Evolutionary conservation across 2,329 filamentous ascomycete species (phyloP).

Genomic region (Penicillium olsonii): DNA sequence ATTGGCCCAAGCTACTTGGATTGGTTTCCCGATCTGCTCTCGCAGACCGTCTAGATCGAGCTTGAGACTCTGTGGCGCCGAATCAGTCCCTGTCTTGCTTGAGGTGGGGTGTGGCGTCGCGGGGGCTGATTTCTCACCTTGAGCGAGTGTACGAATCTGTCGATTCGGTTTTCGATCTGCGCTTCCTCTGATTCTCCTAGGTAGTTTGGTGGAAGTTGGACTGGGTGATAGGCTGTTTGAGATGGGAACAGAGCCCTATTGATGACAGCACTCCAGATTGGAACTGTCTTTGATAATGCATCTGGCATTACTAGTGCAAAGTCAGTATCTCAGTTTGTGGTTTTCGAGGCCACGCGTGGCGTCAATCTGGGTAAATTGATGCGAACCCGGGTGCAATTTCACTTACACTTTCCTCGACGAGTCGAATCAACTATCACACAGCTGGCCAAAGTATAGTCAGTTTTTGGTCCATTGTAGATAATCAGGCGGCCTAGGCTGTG

Average conservation of each 20-base stretch:
- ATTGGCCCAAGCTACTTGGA: conserved; percentile 79
- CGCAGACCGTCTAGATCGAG: conserved; percentile 60
- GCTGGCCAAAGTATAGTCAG: conserved; percentile 25
- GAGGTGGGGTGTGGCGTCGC: background rate
- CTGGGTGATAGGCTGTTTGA: conserved; percentile 47
- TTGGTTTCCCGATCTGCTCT: conserved; percentile 65
- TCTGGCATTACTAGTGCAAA: conserved; percentile 74
- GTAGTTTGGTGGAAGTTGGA: conserved; percentile 72
- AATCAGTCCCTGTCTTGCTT: conserved; percentile 9
- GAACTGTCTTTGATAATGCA: conserved; percentile 88
- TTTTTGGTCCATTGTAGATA: conserved; percentile 1
- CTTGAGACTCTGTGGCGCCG: conserved; percentile 55
- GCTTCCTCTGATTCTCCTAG: conserved; percentile 74
- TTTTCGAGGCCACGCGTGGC: background rate
- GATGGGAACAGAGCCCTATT: conserved; percentile 76
- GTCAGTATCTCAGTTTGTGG: background rate
- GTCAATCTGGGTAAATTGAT: background rate
- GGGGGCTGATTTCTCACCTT: conserved; percentile 32
- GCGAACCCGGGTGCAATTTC: background rate
- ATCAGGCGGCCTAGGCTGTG: conserved; percentile 1
- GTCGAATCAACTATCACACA: conserved; percentile 89
- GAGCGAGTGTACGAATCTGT: conserved; percentile 55
- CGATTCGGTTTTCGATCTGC: conserved; percentile 70
- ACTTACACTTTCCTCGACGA: conserved; percentile 77
- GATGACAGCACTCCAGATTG: conserved; percentile 88